Percentiles rank a stretch among this genome's conserved stretches.
These are phyloP conservation scores for Botryotinia globosa DNA, from an alignment of 2,329 filamentous ascomycete genomes.

Conservation along the genomic window DNA sequence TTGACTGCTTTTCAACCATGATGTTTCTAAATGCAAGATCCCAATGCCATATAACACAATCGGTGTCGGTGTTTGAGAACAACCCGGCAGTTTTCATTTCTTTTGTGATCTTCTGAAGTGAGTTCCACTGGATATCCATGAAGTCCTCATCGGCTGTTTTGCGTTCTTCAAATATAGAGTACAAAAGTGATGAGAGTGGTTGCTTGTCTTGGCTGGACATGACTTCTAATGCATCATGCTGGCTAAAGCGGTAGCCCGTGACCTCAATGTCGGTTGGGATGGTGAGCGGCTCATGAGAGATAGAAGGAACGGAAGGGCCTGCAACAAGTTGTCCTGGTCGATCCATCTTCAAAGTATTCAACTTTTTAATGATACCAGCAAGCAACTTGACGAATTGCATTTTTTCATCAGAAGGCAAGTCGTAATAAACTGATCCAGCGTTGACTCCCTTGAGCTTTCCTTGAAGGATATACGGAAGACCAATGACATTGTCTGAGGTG, in stretches of 20 bases:
- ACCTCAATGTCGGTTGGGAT: background rate
- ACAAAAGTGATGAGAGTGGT: no score
- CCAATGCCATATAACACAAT: constrained; percentile 27
- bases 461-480: constrained; percentile 24
- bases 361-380: constrained; percentile 22
- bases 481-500: constrained; percentile 25
- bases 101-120: no score
- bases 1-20: constrained; percentile 7
- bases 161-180: no score
- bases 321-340: constrained; percentile 20
- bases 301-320: background rate
- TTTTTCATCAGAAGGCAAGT: constrained; percentile 23
- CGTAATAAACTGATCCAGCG: constrained; percentile 17
- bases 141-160: no score
- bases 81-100: constrained; percentile 25
- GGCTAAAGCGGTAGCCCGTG: background rate
- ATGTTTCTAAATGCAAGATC: constrained; percentile 27
- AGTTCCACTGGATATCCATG: no score
- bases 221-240: no score
- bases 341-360: constrained; percentile 16
- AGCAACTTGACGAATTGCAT: constrained; percentile 22
- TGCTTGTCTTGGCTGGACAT: no score
- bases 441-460: constrained; percentile 20
- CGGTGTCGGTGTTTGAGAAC: constrained; percentile 6
- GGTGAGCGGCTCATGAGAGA: background rate